Base-by-base conservation (phyloP, 139 green algal species). In the Penium margaritaceum region DNA sequence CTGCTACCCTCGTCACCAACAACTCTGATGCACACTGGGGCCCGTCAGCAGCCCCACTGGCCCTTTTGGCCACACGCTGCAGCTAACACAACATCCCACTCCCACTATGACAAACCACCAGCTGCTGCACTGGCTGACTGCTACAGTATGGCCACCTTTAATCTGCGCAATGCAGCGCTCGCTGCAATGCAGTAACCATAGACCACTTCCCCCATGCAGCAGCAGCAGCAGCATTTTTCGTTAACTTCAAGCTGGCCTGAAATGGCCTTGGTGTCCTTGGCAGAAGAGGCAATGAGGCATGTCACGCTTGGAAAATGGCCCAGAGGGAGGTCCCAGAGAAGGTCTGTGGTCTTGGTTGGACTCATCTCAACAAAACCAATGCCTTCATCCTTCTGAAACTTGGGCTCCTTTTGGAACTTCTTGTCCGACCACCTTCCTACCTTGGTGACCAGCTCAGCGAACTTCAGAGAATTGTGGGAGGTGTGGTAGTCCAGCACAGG, bases 401-500 rank as follows among this genome's bases (percentile, higher is more conserved):
- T 87, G 69, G 83, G 86, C 12, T 83, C 69, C 37, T 85, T 83
- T 78, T 90, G 84, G 53, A 90, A 76, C 79, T 87, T 85, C 84
- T 90, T 89, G 63, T 87, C 87, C 24, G 86, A 87, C 36, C 84
- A 81, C 37, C 85, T 66, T 73, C 88, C 86, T 34, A 89, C 85
- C 81, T 88, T 88, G 64, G 76, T 82, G 54, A 79, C 71, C 65
- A 90, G 85, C 80, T 87, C 79, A 33, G 41, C 46, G 53, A 92
- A 89, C 70, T 86, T 83, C 75, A 88, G 88, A 32, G 87, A 77
- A 39, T 86, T 88, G 78, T 90, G 87, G 33, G 83, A 85, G 12
- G 88, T 90, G 84, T 90, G 87, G 68, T 85, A 88, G 71, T 90
- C 85, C 61, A 92, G 77, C 66, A 89, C 81, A 24, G 84, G 83